Conservation (phyloP, 2,329 filamentous ascomycete genomes). For the Pseudonectria foliicola region DNA sequence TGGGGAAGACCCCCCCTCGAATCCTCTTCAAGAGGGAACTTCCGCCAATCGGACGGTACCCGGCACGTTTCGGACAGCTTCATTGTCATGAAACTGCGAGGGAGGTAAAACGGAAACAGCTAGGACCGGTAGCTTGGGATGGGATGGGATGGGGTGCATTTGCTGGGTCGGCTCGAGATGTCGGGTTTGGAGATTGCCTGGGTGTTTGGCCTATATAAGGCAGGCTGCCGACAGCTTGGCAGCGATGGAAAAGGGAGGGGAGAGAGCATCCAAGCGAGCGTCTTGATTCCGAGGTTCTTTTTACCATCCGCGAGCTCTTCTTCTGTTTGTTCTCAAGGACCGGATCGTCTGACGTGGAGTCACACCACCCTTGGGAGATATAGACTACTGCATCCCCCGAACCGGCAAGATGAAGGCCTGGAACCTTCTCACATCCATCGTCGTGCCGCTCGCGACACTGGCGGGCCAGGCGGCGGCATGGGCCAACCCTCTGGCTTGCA, state of each 20-base stretch:
- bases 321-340: background rate
- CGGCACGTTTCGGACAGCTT: too few relatives aligned
- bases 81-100: too few relatives aligned
- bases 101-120: background rate
- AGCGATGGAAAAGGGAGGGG: too few relatives aligned
- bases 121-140: background rate
- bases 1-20: slow-evolving; percentile 1
- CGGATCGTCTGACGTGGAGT: background rate
- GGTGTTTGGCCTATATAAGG: background rate
- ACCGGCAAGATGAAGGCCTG: slow-evolving; percentile 7
- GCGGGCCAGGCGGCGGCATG: slow-evolving; percentile 29
- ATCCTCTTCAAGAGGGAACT: slow-evolving; percentile 3
- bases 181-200: background rate
- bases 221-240: background rate
- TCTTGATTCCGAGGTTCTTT: too few relatives aligned
- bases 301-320: background rate
- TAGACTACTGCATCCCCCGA: background rate
- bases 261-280: too few relatives aligned
- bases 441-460: slow-evolving; percentile 3
- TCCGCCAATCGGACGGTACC: slow-evolving; percentile 6
- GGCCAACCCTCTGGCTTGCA: slow-evolving; percentile 29
- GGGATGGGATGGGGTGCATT: too few relatives aligned
- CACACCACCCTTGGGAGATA: too few relatives aligned
- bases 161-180: too few relatives aligned
- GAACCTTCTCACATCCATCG: slow-evolving; percentile 5